phyloP scores from a whole-genome alignment of 768 basidiomycete genomes.

The Suillus subalutaceus region DNA sequence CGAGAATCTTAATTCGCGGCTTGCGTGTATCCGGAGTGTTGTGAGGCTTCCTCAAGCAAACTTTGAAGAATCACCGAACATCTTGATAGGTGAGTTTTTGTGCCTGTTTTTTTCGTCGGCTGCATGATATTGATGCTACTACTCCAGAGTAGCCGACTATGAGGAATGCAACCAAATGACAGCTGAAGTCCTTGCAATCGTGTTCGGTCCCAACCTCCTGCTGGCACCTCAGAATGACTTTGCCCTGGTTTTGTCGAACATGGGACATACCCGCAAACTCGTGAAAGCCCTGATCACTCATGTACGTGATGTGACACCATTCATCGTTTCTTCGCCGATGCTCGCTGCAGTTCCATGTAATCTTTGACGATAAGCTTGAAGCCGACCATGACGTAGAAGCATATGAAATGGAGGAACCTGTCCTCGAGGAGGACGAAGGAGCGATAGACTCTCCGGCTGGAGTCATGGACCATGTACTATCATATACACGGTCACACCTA shows the following conservation, averaged over 20 bases:
- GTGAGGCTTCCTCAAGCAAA: constrained; percentile 71
- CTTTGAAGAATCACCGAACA: constrained; percentile 84
- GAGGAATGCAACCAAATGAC: constrained; percentile 93
- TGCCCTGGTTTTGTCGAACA: constrained; percentile 75
- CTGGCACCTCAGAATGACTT: constrained; percentile 81
- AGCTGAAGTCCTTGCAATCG: constrained; percentile 80
- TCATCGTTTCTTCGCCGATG: neutral
- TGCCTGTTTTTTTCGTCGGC: neutral
- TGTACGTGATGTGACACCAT: constrained; percentile 46
- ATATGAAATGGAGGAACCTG: constrained; percentile 66
- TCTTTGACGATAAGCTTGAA: constrained; percentile 75
- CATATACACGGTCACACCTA: constrained; percentile 15
- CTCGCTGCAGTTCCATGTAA: constrained; percentile 53
- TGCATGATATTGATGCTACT: constrained; percentile 1
- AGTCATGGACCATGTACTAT: constrained; percentile 17
- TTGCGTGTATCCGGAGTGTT: constrained; percentile 64
- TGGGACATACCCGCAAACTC: constrained; percentile 77
- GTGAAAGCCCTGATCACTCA: constrained; percentile 77
- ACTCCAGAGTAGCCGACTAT: constrained; percentile 75
- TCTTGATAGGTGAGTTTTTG: constrained; percentile 61
- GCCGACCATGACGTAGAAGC: constrained; percentile 58
- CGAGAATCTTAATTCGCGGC: constrained; percentile 67
- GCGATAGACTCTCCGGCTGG: constrained; percentile 32
- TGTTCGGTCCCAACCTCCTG: constrained; percentile 81
- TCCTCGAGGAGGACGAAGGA: constrained; percentile 70